Base-by-base conservation (phyloP, 2,329 filamentous ascomycete genomes). In the Eutypella sp. region DNA sequence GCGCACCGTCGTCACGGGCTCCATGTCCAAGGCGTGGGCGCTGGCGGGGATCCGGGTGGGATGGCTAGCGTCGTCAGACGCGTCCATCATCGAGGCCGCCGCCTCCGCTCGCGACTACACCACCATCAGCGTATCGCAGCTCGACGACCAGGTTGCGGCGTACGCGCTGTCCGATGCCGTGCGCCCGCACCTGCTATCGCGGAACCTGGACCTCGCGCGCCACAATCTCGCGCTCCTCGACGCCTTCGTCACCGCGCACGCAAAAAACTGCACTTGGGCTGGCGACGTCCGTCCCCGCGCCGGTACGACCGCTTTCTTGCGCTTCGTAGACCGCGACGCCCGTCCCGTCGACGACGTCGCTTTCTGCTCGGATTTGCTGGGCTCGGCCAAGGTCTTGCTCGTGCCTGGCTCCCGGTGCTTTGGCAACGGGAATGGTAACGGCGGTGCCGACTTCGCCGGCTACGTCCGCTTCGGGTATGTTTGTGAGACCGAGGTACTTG, bases 11-110 rank as follows among this genome's bases (percentile, higher is more conserved):
- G 80, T 81, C 11, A 93, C 87, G 0, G 85, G 89, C 13, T 91
- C 87, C 16, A 81, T 95, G 72, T 92, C 86, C 22, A 95, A 95
- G 67, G 86, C 88, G 0, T 96, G 89, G 67, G 82, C 86, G 2
- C 70, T 96, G 4, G 88, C 89, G 1, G 89, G 90, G 2, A 83
- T 95, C 50, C 82, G 89, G 1, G 67, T 91, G 1, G 90, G 90
- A 25, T 96, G 90, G 90, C 75, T 92, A 47, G 87, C 86, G 3
- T 85, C 83, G 13, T 79, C 80, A 22, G 79, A 81, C 62, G 60
- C 62, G 5, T 67, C 69, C 1, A 73, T 95, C 46, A 75, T 92
- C 44, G 76, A 82, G 42, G 70, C 74, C 13, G 74, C 87, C 50
- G 81, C 84, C 10, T 66, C 71, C 13, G 82, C 83, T 2, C 75